A percentile compares a stretch with the other conserved stretches of the same genome.
Conservation (phyloP, 2,329 filamentous ascomycete species). For the Parastagonospora nodorum region DNA sequence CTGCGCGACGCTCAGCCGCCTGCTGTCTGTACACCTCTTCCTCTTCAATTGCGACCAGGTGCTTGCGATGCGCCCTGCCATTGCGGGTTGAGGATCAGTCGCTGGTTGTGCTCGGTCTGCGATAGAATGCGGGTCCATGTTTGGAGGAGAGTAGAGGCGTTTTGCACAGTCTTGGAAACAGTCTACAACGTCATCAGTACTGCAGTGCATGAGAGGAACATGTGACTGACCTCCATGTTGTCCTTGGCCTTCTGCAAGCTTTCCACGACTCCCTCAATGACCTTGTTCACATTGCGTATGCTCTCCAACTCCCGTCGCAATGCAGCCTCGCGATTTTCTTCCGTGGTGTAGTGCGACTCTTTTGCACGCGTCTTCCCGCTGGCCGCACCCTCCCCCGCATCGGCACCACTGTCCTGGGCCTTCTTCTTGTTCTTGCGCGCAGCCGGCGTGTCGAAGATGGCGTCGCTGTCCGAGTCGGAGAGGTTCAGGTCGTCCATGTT, state of each 20-base stretch:
- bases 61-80: slow-evolving; percentile 90
- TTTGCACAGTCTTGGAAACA: slow-evolving; percentile 82
- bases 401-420: slow-evolving; percentile 35
- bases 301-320: slow-evolving; percentile 80
- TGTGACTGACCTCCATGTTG: slow-evolving; percentile 72
- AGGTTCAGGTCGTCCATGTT: slow-evolving; percentile 58
- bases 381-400: slow-evolving; percentile 49
- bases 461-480: slow-evolving; percentile 61
- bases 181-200: slow-evolving; percentile 58
- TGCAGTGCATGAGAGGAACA: background rate
- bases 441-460: slow-evolving; percentile 63
- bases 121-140: slow-evolving; percentile 96
- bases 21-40: slow-evolving; percentile 76
- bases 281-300: slow-evolving; percentile 83
- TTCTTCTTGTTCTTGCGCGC: slow-evolving; percentile 44
- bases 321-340: slow-evolving; percentile 72
- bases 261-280: slow-evolving; percentile 78
- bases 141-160: slow-evolving; percentile 86
- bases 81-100: slow-evolving; percentile 81
- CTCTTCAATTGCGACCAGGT: slow-evolving; percentile 83
- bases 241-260: slow-evolving; percentile 73
- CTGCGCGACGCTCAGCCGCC: slow-evolving; percentile 75
- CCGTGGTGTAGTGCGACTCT: slow-evolving; percentile 63
- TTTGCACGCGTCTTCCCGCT: slow-evolving; percentile 45
- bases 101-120: slow-evolving; percentile 96